A percentile compares a stretch with the other conserved stretches of the same genome.
Conservation (phyloP, 1,284 basidiomycete species). For the Cutaneotrichosporon cutaneum region DNA sequence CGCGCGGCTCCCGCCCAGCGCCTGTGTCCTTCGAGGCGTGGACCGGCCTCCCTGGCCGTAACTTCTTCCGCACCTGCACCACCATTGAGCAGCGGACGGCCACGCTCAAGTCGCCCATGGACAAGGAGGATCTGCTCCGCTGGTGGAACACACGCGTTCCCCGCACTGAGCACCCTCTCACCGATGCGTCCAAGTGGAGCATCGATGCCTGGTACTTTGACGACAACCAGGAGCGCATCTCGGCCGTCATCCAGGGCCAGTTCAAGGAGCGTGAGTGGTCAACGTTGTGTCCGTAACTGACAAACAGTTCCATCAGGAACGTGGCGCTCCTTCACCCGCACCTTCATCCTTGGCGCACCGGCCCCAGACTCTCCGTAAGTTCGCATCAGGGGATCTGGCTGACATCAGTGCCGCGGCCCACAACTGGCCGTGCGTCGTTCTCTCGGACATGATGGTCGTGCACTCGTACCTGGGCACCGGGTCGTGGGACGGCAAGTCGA, state of each 20-base stretch:
- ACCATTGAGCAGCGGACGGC: constrained; percentile 64
- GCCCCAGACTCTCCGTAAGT: constrained; percentile 64
- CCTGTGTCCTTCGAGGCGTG: constrained; percentile 69
- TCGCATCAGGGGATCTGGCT: constrained; percentile 57
- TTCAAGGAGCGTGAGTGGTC: constrained; percentile 74
- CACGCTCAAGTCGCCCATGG: constrained; percentile 71
- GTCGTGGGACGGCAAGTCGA: constrained; percentile 57
- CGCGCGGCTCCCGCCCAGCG: constrained; percentile 68
- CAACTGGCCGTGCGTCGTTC: constrained; percentile 86
- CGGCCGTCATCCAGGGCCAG: constrained; percentile 86
- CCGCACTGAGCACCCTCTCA: constrained; percentile 72
- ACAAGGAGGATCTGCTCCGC: constrained; percentile 54
- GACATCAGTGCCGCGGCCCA: constrained; percentile 58
- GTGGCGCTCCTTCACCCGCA: constrained; percentile 87
- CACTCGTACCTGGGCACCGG: constrained; percentile 77
- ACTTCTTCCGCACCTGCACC: constrained; percentile 66
- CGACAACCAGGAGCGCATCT: constrained; percentile 59
- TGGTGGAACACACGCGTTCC: constrained; percentile 64
- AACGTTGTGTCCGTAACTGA: constrained; percentile 31
- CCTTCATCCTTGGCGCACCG: constrained; percentile 81
- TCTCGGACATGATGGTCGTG: constrained; percentile 83
- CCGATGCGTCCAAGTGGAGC: constrained; percentile 73
- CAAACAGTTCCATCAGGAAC: constrained; percentile 30
- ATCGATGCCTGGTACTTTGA: constrained; percentile 82
- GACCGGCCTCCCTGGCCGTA: constrained; percentile 68